These are phyloP conservation scores for Saturnispora ahearnii DNA, from an alignment of 805 yeast species.

Conservation along the genomic window DNA sequence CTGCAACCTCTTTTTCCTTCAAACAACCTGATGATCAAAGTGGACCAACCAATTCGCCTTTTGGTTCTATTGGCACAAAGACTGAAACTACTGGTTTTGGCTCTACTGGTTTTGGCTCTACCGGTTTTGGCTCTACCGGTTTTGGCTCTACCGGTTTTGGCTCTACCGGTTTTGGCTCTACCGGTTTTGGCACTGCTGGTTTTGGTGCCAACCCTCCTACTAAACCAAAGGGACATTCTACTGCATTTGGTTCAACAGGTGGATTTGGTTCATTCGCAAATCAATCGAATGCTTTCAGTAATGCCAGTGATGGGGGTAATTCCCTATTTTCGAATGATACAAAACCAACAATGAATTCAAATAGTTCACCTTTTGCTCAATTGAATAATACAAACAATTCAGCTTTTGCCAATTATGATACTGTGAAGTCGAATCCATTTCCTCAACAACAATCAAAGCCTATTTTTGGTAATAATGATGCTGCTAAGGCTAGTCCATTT, in stretches of 20 bases:
- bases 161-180: not conserved
- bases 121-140: slow-evolving; percentile 14
- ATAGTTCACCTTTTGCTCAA: not conserved
- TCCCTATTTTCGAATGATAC: not conserved
- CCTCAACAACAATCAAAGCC: not conserved
- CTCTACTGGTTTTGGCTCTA: not conserved
- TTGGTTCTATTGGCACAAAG: not conserved
- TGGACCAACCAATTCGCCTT: not conserved
- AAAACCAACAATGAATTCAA: not conserved
- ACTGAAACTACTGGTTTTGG: not conserved
- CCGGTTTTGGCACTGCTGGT: slow-evolving; percentile 14
- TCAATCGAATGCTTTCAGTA: not conserved
- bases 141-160: slow-evolving; percentile 9
- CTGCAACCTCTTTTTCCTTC: not conserved
- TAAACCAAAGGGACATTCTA: not conserved
- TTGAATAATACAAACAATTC: not conserved
- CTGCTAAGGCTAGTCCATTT: not conserved
- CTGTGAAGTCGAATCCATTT: not conserved
- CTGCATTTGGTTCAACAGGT: not conserved
- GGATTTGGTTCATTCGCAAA: slow-evolving; percentile 5
- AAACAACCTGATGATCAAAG: not conserved
- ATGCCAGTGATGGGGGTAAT: not conserved
- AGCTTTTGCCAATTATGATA: not conserved
- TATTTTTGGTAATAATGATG: not conserved
- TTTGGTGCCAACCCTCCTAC: not conserved